Evolutionary conservation across 805 yeast species (phyloP).

Genomic region (Hanseniaspora thailandica): DNA sequence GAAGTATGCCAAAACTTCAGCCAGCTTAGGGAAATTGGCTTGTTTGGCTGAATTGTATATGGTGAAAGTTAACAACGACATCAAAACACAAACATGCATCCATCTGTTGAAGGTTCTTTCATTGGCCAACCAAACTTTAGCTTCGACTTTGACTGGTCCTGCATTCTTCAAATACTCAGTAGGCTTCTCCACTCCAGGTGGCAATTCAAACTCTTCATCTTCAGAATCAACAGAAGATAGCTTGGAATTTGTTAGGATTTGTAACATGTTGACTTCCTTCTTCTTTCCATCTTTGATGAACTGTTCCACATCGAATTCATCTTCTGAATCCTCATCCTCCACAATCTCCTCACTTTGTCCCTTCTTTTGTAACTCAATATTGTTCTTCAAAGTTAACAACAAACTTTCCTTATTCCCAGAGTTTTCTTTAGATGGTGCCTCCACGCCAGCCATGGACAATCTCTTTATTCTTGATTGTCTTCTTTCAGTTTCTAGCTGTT

Average conservation of each 20-base stretch:
- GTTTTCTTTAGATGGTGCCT: slow-evolving; percentile 4
- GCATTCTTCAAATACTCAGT: slow-evolving; percentile 66
- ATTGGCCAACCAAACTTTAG: slow-evolving; percentile 96
- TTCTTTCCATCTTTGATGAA: slow-evolving; percentile 35
- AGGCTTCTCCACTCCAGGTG: slow-evolving; percentile 84
- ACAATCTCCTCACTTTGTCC: background rate
- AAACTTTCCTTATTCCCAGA: slow-evolving; percentile 7
- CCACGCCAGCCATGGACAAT: slow-evolving; percentile 22
- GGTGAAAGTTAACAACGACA: slow-evolving; percentile 75
- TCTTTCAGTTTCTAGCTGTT: slow-evolving; percentile 31
- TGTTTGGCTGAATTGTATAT: slow-evolving; percentile 62
- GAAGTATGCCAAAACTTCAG: slow-evolving; percentile 60
- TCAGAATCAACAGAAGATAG: slow-evolving; percentile 61
- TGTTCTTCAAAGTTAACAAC: slow-evolving; percentile 1
- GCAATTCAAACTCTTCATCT: slow-evolving; percentile 74
- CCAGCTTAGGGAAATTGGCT: slow-evolving; percentile 53
- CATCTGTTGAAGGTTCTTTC: slow-evolving; percentile 95
- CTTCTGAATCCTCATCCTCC: slow-evolving; percentile 16
- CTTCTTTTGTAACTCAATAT: slow-evolving; percentile 4
- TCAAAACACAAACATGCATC: slow-evolving; percentile 77
- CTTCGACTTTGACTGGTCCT: slow-evolving; percentile 88
- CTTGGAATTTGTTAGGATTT: slow-evolving; percentile 32
- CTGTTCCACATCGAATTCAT: slow-evolving; percentile 46
- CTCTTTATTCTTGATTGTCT: slow-evolving; percentile 31
- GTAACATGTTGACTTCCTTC: slow-evolving; percentile 27